Percentiles rank a stretch among this genome's conserved stretches.
Conservation (phyloP, 352 stramenopile genomes). For the Phytophthora megakarya region DNA sequence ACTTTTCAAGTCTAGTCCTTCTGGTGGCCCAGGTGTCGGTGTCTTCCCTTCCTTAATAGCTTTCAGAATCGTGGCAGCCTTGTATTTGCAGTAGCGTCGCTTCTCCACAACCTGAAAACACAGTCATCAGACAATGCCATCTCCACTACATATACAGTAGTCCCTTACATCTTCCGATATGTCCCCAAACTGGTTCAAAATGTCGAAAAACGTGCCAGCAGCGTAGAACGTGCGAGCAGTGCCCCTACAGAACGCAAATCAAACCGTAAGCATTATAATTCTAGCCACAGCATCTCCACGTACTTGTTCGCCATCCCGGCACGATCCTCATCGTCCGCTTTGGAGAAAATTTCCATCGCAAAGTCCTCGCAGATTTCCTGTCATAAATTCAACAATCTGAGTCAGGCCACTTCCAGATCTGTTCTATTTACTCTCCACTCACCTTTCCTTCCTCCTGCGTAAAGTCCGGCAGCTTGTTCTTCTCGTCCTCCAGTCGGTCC, state of each 20-base stretch:
- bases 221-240: constrained; percentile 97
- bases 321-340: constrained; percentile 94
- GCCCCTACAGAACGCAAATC: constrained; percentile 44
- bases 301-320: constrained; percentile 89
- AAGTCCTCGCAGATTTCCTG: constrained; percentile 90
- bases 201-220: constrained; percentile 96
- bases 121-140: constrained; percentile 3
- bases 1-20: constrained; percentile 45
- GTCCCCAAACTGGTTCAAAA: constrained; percentile 95
- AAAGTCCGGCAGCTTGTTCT: constrained; percentile 89
- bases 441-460: constrained; percentile 91
- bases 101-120: constrained; percentile 81
- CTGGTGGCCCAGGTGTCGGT: constrained; percentile 80
- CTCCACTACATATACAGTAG: background rate
- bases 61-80: constrained; percentile 95
- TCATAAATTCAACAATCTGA: background rate
- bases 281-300: constrained; percentile 3
- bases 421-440: constrained; percentile 14
- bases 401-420: background rate
- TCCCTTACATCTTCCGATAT: constrained; percentile 74
- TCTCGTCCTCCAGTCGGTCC: constrained; percentile 92
- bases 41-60: constrained; percentile 92
- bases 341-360: constrained; percentile 93
- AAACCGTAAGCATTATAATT: constrained; percentile 5
- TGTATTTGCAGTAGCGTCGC: constrained; percentile 95